These are phyloP conservation scores for Lactarius hatsudake DNA, from an alignment of 768 basidiomycete genomes.

Conservation along the genomic window DNA sequence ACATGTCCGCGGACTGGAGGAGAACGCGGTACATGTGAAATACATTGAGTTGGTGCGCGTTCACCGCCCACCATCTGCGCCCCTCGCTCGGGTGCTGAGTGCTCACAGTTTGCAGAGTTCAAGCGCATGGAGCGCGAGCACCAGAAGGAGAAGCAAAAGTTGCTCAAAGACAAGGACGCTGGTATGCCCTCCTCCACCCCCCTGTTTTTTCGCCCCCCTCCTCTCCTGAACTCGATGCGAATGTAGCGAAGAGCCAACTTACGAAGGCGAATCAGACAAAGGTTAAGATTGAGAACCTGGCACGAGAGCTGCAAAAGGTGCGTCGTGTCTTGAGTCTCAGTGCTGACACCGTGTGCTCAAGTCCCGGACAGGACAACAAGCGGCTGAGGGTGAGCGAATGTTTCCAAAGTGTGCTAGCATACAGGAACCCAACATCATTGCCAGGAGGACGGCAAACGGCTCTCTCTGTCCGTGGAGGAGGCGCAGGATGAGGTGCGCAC, in stretches of 20 bases:
- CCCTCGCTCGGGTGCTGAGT: conserved; percentile 7
- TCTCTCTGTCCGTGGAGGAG: conserved; percentile 78
- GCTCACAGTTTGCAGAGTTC: conserved; percentile 75
- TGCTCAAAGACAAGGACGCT: conserved; percentile 87
- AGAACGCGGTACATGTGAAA: conserved; percentile 80
- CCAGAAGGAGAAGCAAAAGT: conserved; percentile 89
- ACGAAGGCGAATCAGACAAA: conserved; percentile 88
- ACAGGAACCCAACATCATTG: conserved; percentile 36
- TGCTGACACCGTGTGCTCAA: conserved; percentile 20
- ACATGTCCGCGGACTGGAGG: conserved; percentile 77
- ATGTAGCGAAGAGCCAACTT: conserved; percentile 68
- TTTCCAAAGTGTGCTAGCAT: conserved; percentile 31
- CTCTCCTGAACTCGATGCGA: neutral
- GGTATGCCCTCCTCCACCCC: conserved; percentile 42
- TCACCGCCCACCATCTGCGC: conserved; percentile 15
- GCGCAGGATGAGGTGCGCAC: conserved; percentile 73
- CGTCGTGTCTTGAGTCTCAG: conserved; percentile 4
- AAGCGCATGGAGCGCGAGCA: conserved; percentile 86
- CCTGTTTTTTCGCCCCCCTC: conserved; percentile 1
- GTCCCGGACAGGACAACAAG: conserved; percentile 71
- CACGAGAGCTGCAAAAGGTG: conserved; percentile 87
- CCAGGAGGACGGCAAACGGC: conserved; percentile 82
- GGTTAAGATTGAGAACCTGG: conserved; percentile 86
- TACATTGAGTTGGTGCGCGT: conserved; percentile 80
- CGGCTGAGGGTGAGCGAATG: conserved; percentile 63